These are phyloP conservation scores for Chytriomyces confervae DNA, from an alignment of 192 early-diverging fungal genomes.

Conservation along the genomic window DNA sequence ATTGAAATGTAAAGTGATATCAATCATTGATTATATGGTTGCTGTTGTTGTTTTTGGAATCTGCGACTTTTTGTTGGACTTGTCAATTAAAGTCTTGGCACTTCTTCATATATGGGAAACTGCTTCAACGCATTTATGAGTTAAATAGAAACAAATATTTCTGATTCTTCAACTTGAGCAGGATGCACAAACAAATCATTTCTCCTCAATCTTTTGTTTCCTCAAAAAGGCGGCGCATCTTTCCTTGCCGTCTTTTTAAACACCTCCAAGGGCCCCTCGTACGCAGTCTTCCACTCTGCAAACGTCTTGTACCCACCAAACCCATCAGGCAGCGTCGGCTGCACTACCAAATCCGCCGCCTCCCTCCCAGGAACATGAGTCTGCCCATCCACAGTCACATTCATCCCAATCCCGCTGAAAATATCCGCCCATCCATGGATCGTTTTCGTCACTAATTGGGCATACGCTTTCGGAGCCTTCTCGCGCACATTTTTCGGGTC, in stretches of 20 bases:
- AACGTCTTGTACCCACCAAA: background rate
- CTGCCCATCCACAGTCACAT: background rate
- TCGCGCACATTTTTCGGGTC: conserved; percentile 24
- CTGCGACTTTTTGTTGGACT: no score
- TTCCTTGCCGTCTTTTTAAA: conserved; percentile 1
- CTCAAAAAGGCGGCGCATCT: background rate
- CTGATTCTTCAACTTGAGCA: no score
- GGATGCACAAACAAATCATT: no score
- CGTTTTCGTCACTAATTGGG: background rate
- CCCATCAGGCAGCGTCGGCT: background rate
- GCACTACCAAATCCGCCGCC: background rate
- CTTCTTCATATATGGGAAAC: no score
- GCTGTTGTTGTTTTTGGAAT: no score
- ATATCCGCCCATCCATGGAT: conserved; percentile 22
- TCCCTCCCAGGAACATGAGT: background rate
- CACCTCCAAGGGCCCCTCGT: background rate
- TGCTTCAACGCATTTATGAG: no score
- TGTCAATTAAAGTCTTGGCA: no score
- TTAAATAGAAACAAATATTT: no score
- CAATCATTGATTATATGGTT: background rate
- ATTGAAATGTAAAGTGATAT: background rate
- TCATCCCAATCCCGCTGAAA: conserved; percentile 23
- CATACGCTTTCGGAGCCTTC: conserved; percentile 12
- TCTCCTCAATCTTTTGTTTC: no score
- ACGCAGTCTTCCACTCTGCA: background rate